Evolutionary conservation across 1,139 yeast genomes (phyloP).

Genomic region (Diutina siamensis): DNA sequence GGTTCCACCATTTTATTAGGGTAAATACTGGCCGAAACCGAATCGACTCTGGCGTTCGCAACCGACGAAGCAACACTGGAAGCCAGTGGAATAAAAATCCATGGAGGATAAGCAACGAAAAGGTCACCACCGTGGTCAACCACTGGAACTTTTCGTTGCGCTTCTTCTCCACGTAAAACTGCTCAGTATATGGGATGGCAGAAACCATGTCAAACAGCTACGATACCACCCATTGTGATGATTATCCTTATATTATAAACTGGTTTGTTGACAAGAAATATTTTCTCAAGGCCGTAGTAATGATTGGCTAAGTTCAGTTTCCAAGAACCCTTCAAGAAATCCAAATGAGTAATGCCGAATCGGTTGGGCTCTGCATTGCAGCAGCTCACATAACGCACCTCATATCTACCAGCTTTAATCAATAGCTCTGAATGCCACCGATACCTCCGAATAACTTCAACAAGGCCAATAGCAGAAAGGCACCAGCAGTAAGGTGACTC

Average conservation of each 20-base stretch:
- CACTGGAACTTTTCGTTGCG: slow-evolving; percentile 28
- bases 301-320: background rate
- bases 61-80: slow-evolving; percentile 17
- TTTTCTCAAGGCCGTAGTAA: background rate
- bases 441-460: background rate
- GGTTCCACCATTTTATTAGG: slow-evolving; percentile 18
- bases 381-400: no score
- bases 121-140: slow-evolving; percentile 20
- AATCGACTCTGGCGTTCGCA: slow-evolving; percentile 9
- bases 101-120: slow-evolving; percentile 20
- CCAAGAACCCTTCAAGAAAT: no score
- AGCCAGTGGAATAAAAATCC: slow-evolving; percentile 34
- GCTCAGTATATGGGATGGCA: slow-evolving; percentile 18
- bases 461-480: background rate
- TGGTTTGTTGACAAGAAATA: background rate
- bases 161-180: slow-evolving; percentile 24
- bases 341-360: no score
- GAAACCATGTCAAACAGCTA: background rate
- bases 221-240: no score
- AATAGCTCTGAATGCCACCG: background rate
- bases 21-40: slow-evolving; percentile 14
- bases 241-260: no score
- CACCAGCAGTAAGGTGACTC: no score
- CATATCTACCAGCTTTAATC: no score
- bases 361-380: no score